A percentile compares a stretch with the other conserved stretches of the same genome.
Evolutionary conservation across 2,329 filamentous ascomycete genomes (phyloP).

Genomic region (Neofusicoccum sp.): DNA sequence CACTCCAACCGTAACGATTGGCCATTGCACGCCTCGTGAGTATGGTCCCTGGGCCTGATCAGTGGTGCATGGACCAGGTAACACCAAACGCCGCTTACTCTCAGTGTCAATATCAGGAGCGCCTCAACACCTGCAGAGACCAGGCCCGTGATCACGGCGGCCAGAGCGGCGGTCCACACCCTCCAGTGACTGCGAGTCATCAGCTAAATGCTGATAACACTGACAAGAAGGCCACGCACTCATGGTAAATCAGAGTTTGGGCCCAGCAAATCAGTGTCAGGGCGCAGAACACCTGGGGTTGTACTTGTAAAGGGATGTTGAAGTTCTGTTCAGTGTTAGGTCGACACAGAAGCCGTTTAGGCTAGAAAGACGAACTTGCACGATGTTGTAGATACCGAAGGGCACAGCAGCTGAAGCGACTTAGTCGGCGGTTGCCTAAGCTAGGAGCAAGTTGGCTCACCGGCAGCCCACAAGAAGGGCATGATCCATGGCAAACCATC

Average conservation of each 20-base stretch:
- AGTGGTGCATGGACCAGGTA: neutral
- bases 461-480: conserved; percentile 64
- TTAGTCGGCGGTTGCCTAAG: conserved; percentile 2
- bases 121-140: conserved; percentile 55
- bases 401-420: conserved; percentile 40
- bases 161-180: conserved; percentile 45
- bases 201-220: conserved; percentile 22
- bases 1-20: conserved; percentile 57
- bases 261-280: conserved; percentile 52
- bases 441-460: conserved; percentile 31
- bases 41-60: conserved; percentile 50
- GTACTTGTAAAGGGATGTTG: conserved; percentile 54
- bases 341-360: neutral
- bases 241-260: conserved; percentile 53
- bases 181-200: conserved; percentile 44
- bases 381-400: conserved; percentile 51
- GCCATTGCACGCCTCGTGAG: conserved; percentile 51
- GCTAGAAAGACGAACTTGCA: conserved; percentile 39
- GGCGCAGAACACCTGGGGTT: conserved; percentile 54
- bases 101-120: conserved; percentile 57
- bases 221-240: conserved; percentile 33
- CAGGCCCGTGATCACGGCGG: conserved; percentile 41
- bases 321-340: conserved; percentile 44
- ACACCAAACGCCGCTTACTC: conserved; percentile 39
- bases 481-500: conserved; percentile 60